Conservation (phyloP, 352 stramenopile genomes). For the Pythium plurisporium region DNA sequence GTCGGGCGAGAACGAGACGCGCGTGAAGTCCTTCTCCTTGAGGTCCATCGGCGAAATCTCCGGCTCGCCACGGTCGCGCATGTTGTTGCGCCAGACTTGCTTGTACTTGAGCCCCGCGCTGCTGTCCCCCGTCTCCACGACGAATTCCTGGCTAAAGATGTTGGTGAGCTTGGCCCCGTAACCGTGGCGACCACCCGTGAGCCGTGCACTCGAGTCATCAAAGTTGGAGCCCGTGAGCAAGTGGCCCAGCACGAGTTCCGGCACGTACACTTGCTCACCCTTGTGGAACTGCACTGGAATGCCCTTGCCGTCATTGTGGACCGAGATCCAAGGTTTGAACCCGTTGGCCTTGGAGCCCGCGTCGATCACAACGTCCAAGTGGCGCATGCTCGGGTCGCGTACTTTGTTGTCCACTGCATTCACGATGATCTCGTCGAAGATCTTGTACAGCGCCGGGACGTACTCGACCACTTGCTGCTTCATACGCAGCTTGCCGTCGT, state of each 20-base stretch:
- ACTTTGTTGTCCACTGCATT: slow-evolving; percentile 97
- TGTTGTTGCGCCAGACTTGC: slow-evolving; percentile 97
- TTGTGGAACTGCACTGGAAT: slow-evolving; percentile 98
- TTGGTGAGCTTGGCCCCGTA: slow-evolving; percentile 99
- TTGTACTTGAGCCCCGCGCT: slow-evolving; percentile 70
- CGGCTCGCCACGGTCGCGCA: slow-evolving; percentile 88
- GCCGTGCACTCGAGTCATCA: slow-evolving; percentile 96
- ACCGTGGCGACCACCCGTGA: slow-evolving; percentile 94
- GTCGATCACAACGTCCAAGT: slow-evolving; percentile 71
- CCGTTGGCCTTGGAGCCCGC: slow-evolving; percentile 49
- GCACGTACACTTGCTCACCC: slow-evolving; percentile 96
- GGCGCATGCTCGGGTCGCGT: slow-evolving; percentile 70
- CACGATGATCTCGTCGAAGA: slow-evolving; percentile 99
- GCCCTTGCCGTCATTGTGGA: slow-evolving; percentile 97
- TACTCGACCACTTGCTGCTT: slow-evolving; percentile 75
- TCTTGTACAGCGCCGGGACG: slow-evolving; percentile 95
- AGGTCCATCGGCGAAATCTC: slow-evolving; percentile 76
- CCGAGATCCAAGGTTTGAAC: slow-evolving; percentile 88
- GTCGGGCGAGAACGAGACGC: slow-evolving; percentile 97
- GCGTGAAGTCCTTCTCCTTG: slow-evolving; percentile 92
- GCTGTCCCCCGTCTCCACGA: slow-evolving; percentile 97
- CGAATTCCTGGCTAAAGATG: slow-evolving; percentile 99
- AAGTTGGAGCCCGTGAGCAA: slow-evolving; percentile 99
- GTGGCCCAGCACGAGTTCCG: slow-evolving; percentile 98
- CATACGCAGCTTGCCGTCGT: slow-evolving; percentile 40